phyloP scores from a whole-genome alignment of 164 flowering plant genomes.

The Magnolia kwangsiensis region DNA sequence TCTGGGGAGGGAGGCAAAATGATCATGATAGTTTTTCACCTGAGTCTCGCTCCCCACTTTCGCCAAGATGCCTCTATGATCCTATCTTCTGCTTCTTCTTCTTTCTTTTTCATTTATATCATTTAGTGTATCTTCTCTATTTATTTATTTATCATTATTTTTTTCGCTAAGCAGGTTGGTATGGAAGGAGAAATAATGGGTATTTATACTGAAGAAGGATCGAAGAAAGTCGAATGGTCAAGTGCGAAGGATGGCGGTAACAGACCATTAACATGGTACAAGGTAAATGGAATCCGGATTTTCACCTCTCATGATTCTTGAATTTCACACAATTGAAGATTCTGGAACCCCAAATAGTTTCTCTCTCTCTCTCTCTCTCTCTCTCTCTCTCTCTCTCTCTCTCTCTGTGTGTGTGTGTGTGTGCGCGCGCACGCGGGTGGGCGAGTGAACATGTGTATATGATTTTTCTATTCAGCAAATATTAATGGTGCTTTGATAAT shows the following conservation, averaged over 20 bases:
- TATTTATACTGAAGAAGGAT: slow-evolving; percentile 50
- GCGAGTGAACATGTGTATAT: too few species aligned
- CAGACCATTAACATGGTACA: slow-evolving; percentile 71
- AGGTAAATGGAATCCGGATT: slow-evolving; percentile 38
- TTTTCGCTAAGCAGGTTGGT: slow-evolving; percentile 43
- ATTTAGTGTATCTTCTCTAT: neutral
- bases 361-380: slow-evolving; percentile 7
- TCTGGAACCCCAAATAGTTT: neutral
- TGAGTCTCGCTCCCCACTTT: too few species aligned
- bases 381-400: slow-evolving; percentile 4
- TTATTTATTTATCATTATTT: neutral
- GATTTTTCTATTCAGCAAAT: neutral
- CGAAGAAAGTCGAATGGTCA: slow-evolving; percentile 56
- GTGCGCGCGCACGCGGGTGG: too few species aligned
- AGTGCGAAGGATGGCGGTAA: slow-evolving; percentile 23
- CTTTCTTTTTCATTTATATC: neutral
- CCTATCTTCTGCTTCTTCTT: neutral
- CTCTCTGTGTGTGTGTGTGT: too few species aligned
- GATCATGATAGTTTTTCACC: too few species aligned
- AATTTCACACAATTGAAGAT: too few species aligned
- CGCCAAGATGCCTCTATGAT: neutral
- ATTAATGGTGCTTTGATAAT: neutral
- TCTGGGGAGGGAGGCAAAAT: too few species aligned
- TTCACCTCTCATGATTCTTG: too few species aligned
- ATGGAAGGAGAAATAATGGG: slow-evolving; percentile 53